Evolutionary conservation across 2,329 filamentous ascomycete genomes (phyloP).

Genomic region (Myriosclerotinia curreyana): DNA sequence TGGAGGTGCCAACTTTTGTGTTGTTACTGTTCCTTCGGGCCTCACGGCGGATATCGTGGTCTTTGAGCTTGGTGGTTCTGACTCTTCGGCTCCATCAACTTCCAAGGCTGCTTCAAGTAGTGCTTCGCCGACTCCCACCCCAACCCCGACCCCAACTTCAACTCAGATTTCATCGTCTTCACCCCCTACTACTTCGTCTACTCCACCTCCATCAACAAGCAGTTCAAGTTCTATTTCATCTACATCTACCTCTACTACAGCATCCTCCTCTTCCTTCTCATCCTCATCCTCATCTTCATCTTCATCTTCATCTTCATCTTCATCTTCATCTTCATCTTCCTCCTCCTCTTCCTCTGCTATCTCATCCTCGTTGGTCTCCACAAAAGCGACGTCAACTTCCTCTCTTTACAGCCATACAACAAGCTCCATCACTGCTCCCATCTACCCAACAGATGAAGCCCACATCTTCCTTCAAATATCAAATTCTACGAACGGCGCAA

Average conservation of each 20-base stretch:
- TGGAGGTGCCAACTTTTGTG: conserved; percentile 68
- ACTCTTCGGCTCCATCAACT: conserved; percentile 26
- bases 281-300: conserved; percentile 27
- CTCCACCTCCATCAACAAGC: conserved; percentile 26
- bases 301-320: conserved; percentile 1
- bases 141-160: conserved; percentile 32
- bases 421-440: conserved; percentile 22
- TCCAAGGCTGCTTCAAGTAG: conserved; percentile 19
- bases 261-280: conserved; percentile 3
- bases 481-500: conserved; percentile 23
- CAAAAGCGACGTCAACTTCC: conserved; percentile 16
- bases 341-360: conserved; percentile 22
- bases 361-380: conserved; percentile 19
- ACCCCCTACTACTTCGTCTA: conserved; percentile 24
- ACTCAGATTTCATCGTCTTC: conserved; percentile 27
- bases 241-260: conserved; percentile 22
- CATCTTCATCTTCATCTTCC: background rate
- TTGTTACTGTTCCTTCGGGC: conserved; percentile 70
- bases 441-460: conserved; percentile 25
- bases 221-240: conserved; percentile 21
- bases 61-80: conserved; percentile 42
- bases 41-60: conserved; percentile 65
- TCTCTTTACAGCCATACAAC: conserved; percentile 23
- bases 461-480: conserved; percentile 35
- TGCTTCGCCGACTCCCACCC: conserved; percentile 26